Conservation (phyloP, 176 grass and related monocot genomes). For the Ananas comosus region DNA sequence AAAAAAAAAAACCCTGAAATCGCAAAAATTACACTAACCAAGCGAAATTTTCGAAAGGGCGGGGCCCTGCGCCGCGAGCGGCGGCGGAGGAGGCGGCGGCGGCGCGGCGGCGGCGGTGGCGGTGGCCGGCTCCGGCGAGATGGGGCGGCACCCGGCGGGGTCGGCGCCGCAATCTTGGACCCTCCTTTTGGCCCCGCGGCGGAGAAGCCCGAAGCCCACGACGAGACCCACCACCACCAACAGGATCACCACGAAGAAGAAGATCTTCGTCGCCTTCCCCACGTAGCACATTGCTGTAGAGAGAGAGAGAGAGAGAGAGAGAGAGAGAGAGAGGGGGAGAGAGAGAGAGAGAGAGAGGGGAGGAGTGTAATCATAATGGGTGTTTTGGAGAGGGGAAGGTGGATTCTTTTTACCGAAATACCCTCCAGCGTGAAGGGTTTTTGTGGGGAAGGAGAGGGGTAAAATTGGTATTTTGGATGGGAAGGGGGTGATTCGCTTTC, state of each 20-base stretch:
- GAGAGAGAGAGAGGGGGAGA: too few species aligned
- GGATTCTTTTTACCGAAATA: neutral
- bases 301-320: neutral
- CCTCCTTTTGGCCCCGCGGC: slow-evolving; percentile 14
- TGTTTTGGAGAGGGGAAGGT: neutral
- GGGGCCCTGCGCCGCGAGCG: neutral
- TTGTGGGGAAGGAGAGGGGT: neutral
- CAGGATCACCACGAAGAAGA: slow-evolving; percentile 42
- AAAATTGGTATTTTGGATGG: neutral
- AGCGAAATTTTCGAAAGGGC: neutral
- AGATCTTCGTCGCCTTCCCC: slow-evolving; percentile 92
- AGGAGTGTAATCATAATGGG: too few species aligned
- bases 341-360: too few species aligned
- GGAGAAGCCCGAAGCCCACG: slow-evolving; percentile 46
- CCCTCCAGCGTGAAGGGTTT: neutral
- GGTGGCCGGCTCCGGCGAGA: slow-evolving; percentile 18
- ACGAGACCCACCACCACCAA: slow-evolving; percentile 44
- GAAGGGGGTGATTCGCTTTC: neutral
- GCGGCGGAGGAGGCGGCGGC: slow-evolving; percentile 3
- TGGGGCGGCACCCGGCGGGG: slow-evolving; percentile 13
- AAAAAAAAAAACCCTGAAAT: neutral
- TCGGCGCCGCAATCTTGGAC: slow-evolving; percentile 10
- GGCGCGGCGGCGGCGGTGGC: slow-evolving; percentile 18
- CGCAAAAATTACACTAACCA: neutral
- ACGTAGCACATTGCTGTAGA: slow-evolving; percentile 48